Evolutionary conservation across 148 eudicot genomes (phyloP).

Genomic region (Fagopyrum esculentum): DNA sequence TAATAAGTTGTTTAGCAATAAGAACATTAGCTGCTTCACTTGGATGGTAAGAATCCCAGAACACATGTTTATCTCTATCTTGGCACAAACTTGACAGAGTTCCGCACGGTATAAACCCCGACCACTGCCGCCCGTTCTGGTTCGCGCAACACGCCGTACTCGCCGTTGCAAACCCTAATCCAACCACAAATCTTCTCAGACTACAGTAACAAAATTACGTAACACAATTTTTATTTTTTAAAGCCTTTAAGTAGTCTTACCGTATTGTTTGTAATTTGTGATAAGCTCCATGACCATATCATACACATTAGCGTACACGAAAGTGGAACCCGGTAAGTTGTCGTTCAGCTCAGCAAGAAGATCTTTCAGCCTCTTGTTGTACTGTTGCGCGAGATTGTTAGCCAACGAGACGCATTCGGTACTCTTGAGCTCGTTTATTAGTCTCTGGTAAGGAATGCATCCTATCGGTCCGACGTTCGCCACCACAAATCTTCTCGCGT

Average conservation of each 20-base stretch:
- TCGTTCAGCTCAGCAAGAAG: slow-evolving; percentile 45
- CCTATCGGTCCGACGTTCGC: slow-evolving; percentile 93
- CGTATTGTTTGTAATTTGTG: slow-evolving; percentile 66
- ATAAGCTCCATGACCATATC: slow-evolving; percentile 83
- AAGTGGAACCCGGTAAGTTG: slow-evolving; percentile 64
- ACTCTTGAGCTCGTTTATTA: slow-evolving; percentile 58
- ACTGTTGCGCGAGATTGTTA: slow-evolving; percentile 70
- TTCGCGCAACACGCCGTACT: slow-evolving; percentile 88
- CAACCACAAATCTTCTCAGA: no score
- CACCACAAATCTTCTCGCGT: slow-evolving; percentile 78
- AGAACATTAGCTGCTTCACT: slow-evolving; percentile 84
- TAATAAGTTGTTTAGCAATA: slow-evolving; percentile 57
- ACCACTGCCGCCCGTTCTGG: slow-evolving; percentile 60
- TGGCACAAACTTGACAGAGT: slow-evolving; percentile 68
- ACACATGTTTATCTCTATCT: slow-evolving; percentile 77
- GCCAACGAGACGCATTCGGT: slow-evolving; percentile 73
- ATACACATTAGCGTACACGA: slow-evolving; percentile 78
- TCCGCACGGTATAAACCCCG: slow-evolving; percentile 88
- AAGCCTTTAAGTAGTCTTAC: slow-evolving; percentile 20
- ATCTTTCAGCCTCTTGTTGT: slow-evolving; percentile 63
- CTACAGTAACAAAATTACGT: no score
- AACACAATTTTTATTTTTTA: no score
- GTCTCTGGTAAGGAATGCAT: slow-evolving; percentile 92
- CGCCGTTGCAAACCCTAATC: slow-evolving; percentile 65
- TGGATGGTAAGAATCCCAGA: slow-evolving; percentile 99